Evolutionary conservation across 768 basidiomycete species (phyloP), one percentile per base, ranked within the genome.

Genomic region (Dacryopinax spathularia): DNA sequence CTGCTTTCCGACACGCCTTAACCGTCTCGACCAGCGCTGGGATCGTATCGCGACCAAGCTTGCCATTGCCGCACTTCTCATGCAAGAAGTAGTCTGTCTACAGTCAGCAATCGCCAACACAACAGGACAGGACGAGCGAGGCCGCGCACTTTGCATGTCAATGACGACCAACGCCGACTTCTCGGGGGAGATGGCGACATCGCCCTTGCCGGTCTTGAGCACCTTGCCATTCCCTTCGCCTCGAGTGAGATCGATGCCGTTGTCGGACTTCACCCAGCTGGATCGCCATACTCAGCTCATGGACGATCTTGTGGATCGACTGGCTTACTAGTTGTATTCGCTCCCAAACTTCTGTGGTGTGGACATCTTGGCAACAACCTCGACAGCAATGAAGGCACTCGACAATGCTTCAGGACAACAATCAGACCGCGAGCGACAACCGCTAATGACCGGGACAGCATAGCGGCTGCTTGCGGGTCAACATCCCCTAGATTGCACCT

Each of bases 1-100:
- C 82, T 10, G 76, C 72, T 33, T 77, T 68, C 44, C 85, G 76
- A 60, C 84, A 71, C n/a, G 73, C 69, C 31, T 80, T 78, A 29
- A 86, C 75, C 9, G 76, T 73, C 20, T 79, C 74, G 70, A 80
- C 71, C 39, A 85, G 71, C 1, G 82, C 82, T 62, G 81, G 76
- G 18, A 86, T 80, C 65, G 84, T 85, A 44, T 74, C 75, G 48
- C 86, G 72, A 1, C 84, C 85, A 12, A 77, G 79, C 1, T 81
- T 75, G 69, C 86, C 83, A 34, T 73, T 73, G 60, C 81, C 72
- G 43, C 87, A 67, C 63, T 83, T 81, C 9, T 82, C 81, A 69
- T 87, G 84, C 34, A 87, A 75, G 71, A 87, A 85, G 71, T 79
- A 86, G 73, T 84, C 84, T 56, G 25, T 7, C 25, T 29, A 22